Conservation (phyloP, 345 rosid genomes). For the Eucalyptus rudis region DNA sequence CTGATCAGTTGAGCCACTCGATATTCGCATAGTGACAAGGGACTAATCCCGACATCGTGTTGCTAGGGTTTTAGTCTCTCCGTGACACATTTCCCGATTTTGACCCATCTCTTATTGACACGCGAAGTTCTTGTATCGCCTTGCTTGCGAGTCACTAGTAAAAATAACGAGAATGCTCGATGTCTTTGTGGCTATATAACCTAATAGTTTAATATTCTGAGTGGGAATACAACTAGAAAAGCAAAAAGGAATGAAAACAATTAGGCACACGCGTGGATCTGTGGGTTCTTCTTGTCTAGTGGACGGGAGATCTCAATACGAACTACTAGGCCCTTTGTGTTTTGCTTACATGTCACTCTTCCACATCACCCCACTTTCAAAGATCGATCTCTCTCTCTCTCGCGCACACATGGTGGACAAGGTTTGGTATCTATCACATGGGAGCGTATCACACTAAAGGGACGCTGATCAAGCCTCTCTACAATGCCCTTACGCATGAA, state of each 20-base stretch:
- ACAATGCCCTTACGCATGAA: not conserved
- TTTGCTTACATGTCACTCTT: not conserved
- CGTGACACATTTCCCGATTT: not conserved
- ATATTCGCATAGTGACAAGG: not conserved
- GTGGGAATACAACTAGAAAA: not conserved
- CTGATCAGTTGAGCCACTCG: not conserved
- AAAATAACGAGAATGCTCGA: not conserved
- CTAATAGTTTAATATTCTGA: not conserved
- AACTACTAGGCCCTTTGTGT: not conserved
- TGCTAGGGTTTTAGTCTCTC: not conserved
- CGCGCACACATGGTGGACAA: not conserved
- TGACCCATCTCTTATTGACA: not conserved
- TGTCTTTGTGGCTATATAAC: not conserved
- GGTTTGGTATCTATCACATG: not conserved
- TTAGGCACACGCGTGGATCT: conserved; percentile 1
- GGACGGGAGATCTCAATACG: not conserved
- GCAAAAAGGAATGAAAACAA: not conserved
- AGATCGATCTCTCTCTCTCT: not conserved
- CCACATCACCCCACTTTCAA: not conserved
- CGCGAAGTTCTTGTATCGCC: not conserved
- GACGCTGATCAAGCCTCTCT: not conserved
- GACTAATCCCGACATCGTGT: not conserved
- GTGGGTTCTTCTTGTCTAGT: not conserved
- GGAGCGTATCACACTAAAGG: not conserved
- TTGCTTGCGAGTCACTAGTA: not conserved